Evolutionary conservation across 164 flowering plant genomes (phyloP), one percentile per base, ranked within the genome.

Genomic region (Platanus orientalis): DNA sequence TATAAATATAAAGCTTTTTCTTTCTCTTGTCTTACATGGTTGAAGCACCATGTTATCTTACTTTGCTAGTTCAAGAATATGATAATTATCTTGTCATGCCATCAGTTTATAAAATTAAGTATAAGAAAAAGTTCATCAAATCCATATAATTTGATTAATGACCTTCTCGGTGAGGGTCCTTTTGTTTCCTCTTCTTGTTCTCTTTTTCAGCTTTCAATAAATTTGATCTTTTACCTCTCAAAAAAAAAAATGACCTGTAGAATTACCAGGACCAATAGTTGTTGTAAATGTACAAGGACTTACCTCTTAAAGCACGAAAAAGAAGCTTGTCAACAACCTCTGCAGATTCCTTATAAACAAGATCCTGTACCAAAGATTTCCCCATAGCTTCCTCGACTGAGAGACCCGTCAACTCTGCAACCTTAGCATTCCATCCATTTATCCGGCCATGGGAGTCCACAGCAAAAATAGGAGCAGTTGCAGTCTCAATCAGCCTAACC

Each of bases 401-500:
- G n/a, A 94, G 80, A 13, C 99, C 97, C 4, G 96, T 89, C 71
- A 91, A 72, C 71, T 94, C 99, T 6, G 97, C 91, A 61, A 84
- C 78, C 76, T 94, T 94, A 11, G 95, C 96, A 81, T 94, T 94
- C 99, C 99, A 94, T 48, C 97, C 97, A 72, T 94, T 94, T 54
- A 94, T 79, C 27, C 77, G 60, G 27, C 96, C 93, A 62, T 80
- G 79, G 53, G 65, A 72, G 62, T 81, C 86, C 10, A 88, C 85
- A 28, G 90, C 90, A 77, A 88, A 88, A 63, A 85, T 85, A n/a
- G 94, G 89, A 45, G 87, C 89, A 42, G 90, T 84, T 27, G 94
- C 94, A 65, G 94, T 82, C 68, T 85, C 90, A 40, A 88, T 85
- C 66, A 94, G 73, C 81, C 99, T 82, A 52, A 91, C 93, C 99